Evolutionary conservation across 2,329 filamentous ascomycete species (phyloP).

Genomic region (Aspergillus fischeri): DNA sequence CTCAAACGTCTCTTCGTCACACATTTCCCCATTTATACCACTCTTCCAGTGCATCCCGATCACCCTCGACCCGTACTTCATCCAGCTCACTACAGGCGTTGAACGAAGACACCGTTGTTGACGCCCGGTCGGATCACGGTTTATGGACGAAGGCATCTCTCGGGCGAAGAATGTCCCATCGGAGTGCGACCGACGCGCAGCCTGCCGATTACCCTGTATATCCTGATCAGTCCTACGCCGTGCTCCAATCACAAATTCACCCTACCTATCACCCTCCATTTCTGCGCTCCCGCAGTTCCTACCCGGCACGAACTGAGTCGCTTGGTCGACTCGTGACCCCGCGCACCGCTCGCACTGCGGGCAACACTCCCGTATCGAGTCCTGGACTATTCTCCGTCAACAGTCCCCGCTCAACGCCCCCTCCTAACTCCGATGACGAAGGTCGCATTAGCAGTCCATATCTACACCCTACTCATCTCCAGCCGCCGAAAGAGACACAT

Average conservation of each 20-base stretch:
- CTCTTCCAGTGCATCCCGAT: constrained; percentile 32
- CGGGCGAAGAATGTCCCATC: constrained; percentile 24
- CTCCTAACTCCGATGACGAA: constrained; percentile 35
- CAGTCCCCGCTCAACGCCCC: constrained; percentile 28
- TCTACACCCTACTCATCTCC: constrained; percentile 66
- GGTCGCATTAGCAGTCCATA: constrained; percentile 53
- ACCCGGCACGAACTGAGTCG: constrained; percentile 35
- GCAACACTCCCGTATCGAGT: constrained; percentile 46
- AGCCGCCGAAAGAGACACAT: constrained; percentile 78
- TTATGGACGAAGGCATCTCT: constrained; percentile 19
- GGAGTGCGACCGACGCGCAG: constrained; percentile 22
- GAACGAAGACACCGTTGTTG: constrained; percentile 35
- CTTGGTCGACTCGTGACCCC: constrained; percentile 17
- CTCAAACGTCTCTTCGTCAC: constrained; percentile 30
- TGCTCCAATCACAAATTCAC: constrained; percentile 42
- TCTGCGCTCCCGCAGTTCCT: constrained; percentile 42
- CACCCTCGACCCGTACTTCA: constrained; percentile 38
- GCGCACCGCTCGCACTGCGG: constrained; percentile 38
- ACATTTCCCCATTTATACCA: constrained; percentile 31
- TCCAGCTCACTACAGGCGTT: constrained; percentile 42
- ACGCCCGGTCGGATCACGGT: constrained; percentile 31
- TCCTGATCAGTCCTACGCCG: constrained; percentile 47
- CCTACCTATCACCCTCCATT: constrained; percentile 37
- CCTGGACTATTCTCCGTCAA: constrained; percentile 43
- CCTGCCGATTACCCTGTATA: constrained; percentile 41